phyloP scores from a whole-genome alignment of 352 stramenopile species.

The Phytophthora citrophthora region DNA sequence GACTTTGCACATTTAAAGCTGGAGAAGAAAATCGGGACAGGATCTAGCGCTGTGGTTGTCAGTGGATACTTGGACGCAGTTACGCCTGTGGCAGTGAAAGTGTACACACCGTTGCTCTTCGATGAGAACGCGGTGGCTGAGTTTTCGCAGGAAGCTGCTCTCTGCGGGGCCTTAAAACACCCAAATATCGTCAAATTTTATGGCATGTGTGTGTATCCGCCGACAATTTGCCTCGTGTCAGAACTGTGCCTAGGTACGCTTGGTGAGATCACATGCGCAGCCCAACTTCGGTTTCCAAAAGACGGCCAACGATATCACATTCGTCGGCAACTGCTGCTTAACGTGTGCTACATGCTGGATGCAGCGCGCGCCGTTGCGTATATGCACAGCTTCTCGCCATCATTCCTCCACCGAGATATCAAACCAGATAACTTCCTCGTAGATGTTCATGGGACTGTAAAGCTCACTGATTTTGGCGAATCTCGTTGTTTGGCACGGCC shows the following conservation, averaged over 20 bases:
- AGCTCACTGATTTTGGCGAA: constrained; percentile 62
- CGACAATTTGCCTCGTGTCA: constrained; percentile 66
- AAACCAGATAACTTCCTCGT: constrained; percentile 66
- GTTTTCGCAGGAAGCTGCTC: constrained; percentile 61
- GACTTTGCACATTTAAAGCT: constrained; percentile 47
- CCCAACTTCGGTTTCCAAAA: no score
- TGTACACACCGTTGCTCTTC: constrained; percentile 64
- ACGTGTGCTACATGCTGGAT: constrained; percentile 69
- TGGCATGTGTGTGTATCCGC: constrained; percentile 65
- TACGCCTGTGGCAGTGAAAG: constrained; percentile 58
- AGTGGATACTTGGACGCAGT: constrained; percentile 45
- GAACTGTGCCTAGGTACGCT: constrained; percentile 60
- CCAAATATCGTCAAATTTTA: constrained; percentile 67
- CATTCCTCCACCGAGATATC: constrained; percentile 65
- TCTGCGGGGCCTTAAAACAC: constrained; percentile 58
- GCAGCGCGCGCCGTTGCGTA: constrained; percentile 60
- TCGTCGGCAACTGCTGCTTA: constrained; percentile 57
- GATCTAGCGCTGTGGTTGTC: constrained; percentile 57
- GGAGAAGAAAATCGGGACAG: constrained; percentile 43
- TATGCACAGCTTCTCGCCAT: constrained; percentile 59
- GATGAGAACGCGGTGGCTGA: constrained; percentile 51
- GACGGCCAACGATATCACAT: constrained; percentile 14
- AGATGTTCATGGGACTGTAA: constrained; percentile 45
- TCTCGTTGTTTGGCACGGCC: constrained; percentile 43
- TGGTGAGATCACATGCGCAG: constrained; percentile 39